Base-by-base conservation (phyloP, 805 yeast species). In the Teunomyces barrocoloradensis region DNA sequence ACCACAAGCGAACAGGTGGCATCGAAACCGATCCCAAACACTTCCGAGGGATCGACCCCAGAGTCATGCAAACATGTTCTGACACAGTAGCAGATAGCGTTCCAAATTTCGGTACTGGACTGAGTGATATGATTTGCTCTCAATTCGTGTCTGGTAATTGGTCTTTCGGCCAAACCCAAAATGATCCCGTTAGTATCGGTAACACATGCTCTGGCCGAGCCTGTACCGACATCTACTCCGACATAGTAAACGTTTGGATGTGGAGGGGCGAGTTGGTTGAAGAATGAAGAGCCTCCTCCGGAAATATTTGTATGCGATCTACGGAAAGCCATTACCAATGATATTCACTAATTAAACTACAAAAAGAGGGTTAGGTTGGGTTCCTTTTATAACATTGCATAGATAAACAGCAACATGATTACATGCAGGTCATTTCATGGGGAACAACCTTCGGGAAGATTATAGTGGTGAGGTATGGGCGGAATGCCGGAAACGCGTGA, bases 201-300 rank as follows among this genome's bases (percentile, higher is more conserved):
- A 12, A 94, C 73, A 58, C 96, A 92, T 4, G 98, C 98, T 53
- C 99, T 77, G 5, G 97, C 97, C 2, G 96, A 87, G 12, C 98
- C 99, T 0, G 98, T 91, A n/a, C 99, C 99, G 21, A 94, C 95
- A 61, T 89, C 96, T 6, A 89, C 90, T 45, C 96, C 96, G 46
- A 89, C 79, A 59, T 82, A 88, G 64, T 73, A 77, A 7, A 63
- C 76, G 55, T 65, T 80, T 21, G 73, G 77, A 53, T 62, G 77
- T 46, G 70, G 79, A 45, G 63, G 74, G 15, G 44, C 28, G 18
- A 63, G 62, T 29, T 65, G 51, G 51, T 69, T 69, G 62, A 72
- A 69, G 45, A 72, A 57, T 45, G 64, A 54, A 36, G 78, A 68
- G 41, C 62, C 65, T 56, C 74, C 68, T 5, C 73, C 64, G 33